phyloP scores from a whole-genome alignment of 331 rosid genomes.

The Acacia pycnantha region DNA sequence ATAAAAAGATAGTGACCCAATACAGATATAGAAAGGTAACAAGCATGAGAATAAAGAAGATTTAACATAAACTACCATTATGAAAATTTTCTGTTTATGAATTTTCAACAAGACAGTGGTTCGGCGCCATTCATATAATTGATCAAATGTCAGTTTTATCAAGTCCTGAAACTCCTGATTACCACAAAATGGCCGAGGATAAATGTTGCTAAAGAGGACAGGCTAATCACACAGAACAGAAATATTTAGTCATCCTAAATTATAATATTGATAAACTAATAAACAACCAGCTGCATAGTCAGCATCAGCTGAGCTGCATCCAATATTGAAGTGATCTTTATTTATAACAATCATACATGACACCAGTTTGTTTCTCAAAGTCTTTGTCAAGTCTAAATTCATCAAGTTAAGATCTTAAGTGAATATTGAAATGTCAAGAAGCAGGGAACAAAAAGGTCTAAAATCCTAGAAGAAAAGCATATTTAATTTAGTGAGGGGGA shows the following conservation, averaged over 20 bases:
- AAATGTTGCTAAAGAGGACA: not conserved
- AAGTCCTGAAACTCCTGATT: not conserved
- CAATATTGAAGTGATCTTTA: slow-evolving; percentile 8
- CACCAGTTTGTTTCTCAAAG: not conserved
- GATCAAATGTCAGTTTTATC: not conserved
- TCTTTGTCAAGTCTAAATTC: not conserved
- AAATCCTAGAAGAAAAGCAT: not conserved
- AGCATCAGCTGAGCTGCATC: not conserved
- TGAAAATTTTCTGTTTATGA: no score
- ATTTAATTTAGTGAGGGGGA: not conserved
- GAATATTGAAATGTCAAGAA: not conserved
- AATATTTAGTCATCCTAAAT: not conserved
- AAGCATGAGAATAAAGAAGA: no score
- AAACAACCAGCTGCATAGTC: slow-evolving; percentile 2
- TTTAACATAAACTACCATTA: no score
- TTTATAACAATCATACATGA: not conserved
- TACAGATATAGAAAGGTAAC: no score
- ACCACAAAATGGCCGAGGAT: not conserved
- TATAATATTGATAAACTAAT: not conserved
- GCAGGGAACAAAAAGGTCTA: not conserved
- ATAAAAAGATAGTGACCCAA: no score
- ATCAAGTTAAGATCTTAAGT: slow-evolving; percentile 13
- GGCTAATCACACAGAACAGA: not conserved
- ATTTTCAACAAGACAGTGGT: no score
- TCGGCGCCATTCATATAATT: not conserved